These are phyloP conservation scores for Talaromyces rugulosus DNA, from an alignment of 2,329 filamentous ascomycete genomes.

Conservation along the genomic window DNA sequence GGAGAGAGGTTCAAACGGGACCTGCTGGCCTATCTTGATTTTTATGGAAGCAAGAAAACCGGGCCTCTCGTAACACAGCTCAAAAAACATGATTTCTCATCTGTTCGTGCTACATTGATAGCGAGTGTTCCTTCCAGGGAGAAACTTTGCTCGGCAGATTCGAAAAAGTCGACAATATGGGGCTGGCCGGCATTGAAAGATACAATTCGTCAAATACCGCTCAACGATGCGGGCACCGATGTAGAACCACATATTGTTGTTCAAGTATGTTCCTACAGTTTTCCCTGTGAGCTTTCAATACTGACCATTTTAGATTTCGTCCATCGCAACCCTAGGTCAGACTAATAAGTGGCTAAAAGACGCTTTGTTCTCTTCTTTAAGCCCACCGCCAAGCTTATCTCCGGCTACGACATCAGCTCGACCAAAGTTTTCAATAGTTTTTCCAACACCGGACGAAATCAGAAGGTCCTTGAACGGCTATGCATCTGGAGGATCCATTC, in stretches of 20 bases:
- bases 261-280: conserved; percentile 22
- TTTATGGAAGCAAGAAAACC: conserved; percentile 59
- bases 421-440: conserved; percentile 67
- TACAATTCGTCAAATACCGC: conserved; percentile 53
- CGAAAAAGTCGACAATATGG: conserved; percentile 56
- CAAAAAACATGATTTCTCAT: conserved; percentile 62
- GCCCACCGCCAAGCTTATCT: conserved; percentile 16
- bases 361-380: conserved; percentile 53
- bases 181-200: conserved; percentile 69
- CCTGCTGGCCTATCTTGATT: conserved; percentile 65
- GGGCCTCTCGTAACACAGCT: conserved; percentile 58
- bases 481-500: conserved; percentile 70
- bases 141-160: conserved; percentile 40
- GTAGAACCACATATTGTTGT: conserved; percentile 32
- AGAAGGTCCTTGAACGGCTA: conserved; percentile 75
- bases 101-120: conserved; percentile 66
- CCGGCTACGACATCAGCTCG: conserved; percentile 17
- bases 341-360: conserved; percentile 68
- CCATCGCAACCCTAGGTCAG: conserved; percentile 71
- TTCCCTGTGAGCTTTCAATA: no score
- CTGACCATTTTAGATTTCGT: conserved; percentile 61
- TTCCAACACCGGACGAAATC: conserved; percentile 76
- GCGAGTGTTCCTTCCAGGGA: conserved; percentile 72
- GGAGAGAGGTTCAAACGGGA: conserved; percentile 72
- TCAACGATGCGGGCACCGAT: conserved; percentile 26